phyloP scores from a whole-genome alignment of 2,329 filamentous ascomycete genomes.

The Colletotrichum eremochloae region DNA sequence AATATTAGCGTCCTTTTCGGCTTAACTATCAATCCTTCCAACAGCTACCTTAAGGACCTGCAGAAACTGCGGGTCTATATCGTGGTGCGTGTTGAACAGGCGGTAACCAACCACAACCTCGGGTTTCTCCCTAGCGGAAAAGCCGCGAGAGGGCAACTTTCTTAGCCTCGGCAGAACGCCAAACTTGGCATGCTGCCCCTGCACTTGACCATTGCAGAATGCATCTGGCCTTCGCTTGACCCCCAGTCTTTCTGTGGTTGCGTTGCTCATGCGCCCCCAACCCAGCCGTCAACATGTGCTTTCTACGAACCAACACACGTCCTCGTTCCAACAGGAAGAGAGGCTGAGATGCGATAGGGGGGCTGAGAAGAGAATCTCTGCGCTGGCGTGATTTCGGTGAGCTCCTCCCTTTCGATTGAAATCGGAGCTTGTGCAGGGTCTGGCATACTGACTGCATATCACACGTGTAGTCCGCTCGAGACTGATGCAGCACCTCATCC shows the following conservation, averaged over 20 bases:
- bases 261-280: not conserved
- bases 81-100: not conserved
- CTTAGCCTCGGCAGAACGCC: constrained; percentile 34
- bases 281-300: not conserved
- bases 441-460: not conserved
- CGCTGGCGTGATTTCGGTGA: constrained; percentile 28
- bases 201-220: constrained; percentile 27
- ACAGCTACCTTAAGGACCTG: not conserved
- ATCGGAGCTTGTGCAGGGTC: constrained; percentile 11
- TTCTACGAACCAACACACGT: constrained; percentile 25
- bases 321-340: constrained; percentile 20
- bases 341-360: constrained; percentile 20
- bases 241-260: not conserved
- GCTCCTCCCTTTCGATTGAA: constrained; percentile 23
- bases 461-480: not conserved
- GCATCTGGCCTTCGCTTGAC: not conserved
- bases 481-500: constrained; percentile 29
- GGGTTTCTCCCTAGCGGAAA: not conserved
- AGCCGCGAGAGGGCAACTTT: not conserved
- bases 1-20: constrained; percentile 10
- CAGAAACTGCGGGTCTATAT: constrained; percentile 3
- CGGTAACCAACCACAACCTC: not conserved
- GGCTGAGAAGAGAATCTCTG: constrained; percentile 16
- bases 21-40: not conserved
- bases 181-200: constrained; percentile 28